Conservation (phyloP, 2,329 filamentous ascomycete genomes). For the Gliomastix tumulicola region DNA sequence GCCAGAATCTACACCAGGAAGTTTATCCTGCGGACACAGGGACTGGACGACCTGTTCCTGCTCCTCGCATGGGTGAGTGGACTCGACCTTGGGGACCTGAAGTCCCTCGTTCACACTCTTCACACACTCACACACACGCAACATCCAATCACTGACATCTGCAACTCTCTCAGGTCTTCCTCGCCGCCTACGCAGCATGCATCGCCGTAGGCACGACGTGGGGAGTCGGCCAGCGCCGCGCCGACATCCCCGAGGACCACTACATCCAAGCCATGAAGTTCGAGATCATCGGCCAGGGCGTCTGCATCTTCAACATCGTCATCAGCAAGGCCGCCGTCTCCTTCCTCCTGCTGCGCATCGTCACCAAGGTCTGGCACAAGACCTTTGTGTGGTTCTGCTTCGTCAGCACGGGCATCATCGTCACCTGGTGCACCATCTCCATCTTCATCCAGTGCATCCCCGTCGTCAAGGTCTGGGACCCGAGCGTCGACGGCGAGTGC, state of each 20-base stretch:
- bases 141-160: background rate
- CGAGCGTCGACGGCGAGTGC: conserved; percentile 11
- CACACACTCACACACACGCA: too few relatives aligned
- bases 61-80: conserved; percentile 2
- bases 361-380: conserved; percentile 12
- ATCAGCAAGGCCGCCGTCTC: conserved; percentile 7
- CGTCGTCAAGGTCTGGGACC: conserved; percentile 14
- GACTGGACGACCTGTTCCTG: conserved; percentile 3
- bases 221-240: conserved; percentile 4
- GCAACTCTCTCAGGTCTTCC: background rate
- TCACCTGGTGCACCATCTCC: conserved; percentile 12
- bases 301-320: conserved; percentile 10
- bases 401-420: conserved; percentile 12
- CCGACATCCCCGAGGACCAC: conserved; percentile 2
- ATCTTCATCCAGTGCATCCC: conserved; percentile 17
- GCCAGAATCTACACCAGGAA: conserved; percentile 2
- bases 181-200: conserved; percentile 2
- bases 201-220: conserved; percentile 3
- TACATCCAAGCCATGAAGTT: conserved; percentile 5
- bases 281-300: conserved; percentile 7
- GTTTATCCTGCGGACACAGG: conserved; percentile 3
- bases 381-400: conserved; percentile 17
- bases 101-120: too few relatives aligned
- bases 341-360: conserved; percentile 16
- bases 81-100: too few relatives aligned